These are phyloP conservation scores for Colletotrichum godetiae DNA, from an alignment of 2,329 filamentous ascomycete genomes.

Conservation along the genomic window DNA sequence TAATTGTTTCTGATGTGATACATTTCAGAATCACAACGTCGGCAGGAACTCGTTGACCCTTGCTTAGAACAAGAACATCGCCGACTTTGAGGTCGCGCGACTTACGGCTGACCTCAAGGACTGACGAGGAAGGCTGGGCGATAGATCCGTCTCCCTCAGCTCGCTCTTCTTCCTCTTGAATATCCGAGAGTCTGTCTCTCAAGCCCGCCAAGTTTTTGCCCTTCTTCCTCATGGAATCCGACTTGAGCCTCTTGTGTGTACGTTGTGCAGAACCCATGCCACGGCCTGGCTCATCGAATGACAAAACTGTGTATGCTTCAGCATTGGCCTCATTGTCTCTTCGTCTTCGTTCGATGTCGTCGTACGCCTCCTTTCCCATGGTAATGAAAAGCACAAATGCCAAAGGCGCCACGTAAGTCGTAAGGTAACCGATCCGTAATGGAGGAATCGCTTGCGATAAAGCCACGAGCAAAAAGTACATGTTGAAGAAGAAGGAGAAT, in stretches of 20 bases:
- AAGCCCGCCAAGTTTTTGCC: constrained; percentile 49
- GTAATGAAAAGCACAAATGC: constrained; percentile 94
- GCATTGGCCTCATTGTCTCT: constrained; percentile 95
- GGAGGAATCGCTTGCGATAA: constrained; percentile 92
- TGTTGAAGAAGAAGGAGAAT: constrained; percentile 99
- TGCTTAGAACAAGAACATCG: constrained; percentile 91
- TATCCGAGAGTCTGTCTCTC: constrained; percentile 68
- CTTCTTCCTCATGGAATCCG: constrained; percentile 51
- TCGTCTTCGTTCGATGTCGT: constrained; percentile 87
- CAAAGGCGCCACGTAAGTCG: constrained; percentile 92
- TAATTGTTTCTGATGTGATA: constrained; percentile 66
- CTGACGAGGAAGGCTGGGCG: constrained; percentile 57
- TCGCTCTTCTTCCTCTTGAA: constrained; percentile 75
- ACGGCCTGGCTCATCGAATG: constrained; percentile 70
- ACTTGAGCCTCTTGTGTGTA: constrained; percentile 59
- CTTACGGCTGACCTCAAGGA: constrained; percentile 79
- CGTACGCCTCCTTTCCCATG: constrained; percentile 93
- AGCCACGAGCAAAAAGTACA: constrained; percentile 97
- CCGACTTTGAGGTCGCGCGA: constrained; percentile 92
- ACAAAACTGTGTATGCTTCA: constrained; percentile 84
- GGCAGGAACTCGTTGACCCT: constrained; percentile 92
- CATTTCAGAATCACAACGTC: constrained; percentile 95
- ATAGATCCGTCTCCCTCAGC: constrained; percentile 54
- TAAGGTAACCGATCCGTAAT: constrained; percentile 91
- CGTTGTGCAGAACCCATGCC: constrained; percentile 46